Percentiles rank a stretch among this genome's conserved stretches.
Evolutionary conservation across 2,329 filamentous ascomycete species (phyloP).

Genomic region (Emericellopsis atlantica): DNA sequence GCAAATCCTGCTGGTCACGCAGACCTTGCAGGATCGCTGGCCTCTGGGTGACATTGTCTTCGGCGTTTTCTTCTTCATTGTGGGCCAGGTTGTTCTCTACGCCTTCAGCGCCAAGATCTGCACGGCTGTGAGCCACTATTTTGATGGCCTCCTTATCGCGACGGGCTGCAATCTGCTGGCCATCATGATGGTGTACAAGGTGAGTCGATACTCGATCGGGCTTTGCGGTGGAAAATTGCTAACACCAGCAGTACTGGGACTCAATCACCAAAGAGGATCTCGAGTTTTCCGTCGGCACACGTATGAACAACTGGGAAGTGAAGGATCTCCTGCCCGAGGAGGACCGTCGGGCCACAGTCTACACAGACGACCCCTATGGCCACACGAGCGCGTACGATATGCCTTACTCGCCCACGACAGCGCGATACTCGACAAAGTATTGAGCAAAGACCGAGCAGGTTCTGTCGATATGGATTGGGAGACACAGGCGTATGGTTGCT

Average conservation of each 20-base stretch:
- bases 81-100: slow-evolving; percentile 87
- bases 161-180: slow-evolving; percentile 86
- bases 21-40: slow-evolving; percentile 91
- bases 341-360: slow-evolving; percentile 61
- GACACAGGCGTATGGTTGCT: too few species aligned
- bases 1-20: slow-evolving; percentile 78
- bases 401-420: slow-evolving; percentile 30
- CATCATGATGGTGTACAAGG: slow-evolving; percentile 99
- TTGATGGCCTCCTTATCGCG: slow-evolving; percentile 89
- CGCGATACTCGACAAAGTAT: slow-evolving; percentile 33
- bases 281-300: slow-evolving; percentile 91
- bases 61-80: slow-evolving; percentile 80
- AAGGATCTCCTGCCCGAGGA: slow-evolving; percentile 81
- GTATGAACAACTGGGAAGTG: slow-evolving; percentile 96
- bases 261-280: slow-evolving; percentile 97
- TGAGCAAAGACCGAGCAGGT: slow-evolving; percentile 10
- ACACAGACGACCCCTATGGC: slow-evolving; percentile 54
- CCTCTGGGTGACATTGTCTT: slow-evolving; percentile 85
- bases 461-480: too few species aligned
- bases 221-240: slow-evolving; percentile 5
- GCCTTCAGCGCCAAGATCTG: slow-evolving; percentile 81
- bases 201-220: slow-evolving; percentile 14
- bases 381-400: slow-evolving; percentile 42
- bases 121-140: slow-evolving; percentile 72
- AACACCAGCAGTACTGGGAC: slow-evolving; percentile 72